Percentiles rank a stretch among this genome's conserved stretches.
Conservation (phyloP, 371 early-diverging fungal species). For the Chytridium lagenaria region DNA sequence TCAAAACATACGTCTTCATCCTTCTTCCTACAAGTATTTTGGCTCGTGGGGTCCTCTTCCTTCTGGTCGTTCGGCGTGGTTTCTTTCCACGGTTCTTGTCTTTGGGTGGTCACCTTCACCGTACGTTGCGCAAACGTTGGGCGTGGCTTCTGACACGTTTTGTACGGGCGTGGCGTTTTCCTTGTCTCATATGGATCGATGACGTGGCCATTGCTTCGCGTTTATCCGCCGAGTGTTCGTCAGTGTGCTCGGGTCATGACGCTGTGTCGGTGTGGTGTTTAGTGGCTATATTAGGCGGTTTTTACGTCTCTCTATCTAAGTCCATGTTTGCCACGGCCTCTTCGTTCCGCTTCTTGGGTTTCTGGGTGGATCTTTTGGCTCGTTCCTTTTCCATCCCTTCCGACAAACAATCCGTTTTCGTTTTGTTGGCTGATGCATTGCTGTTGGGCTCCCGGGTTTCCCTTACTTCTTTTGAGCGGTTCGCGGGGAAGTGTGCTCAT, state of each 20-base stretch:
- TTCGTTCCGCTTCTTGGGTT: background rate
- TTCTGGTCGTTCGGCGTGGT: background rate
- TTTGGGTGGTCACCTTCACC: background rate
- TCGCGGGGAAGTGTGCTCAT: slow-evolving; percentile 8
- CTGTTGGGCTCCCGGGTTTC: background rate
- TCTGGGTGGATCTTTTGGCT: background rate
- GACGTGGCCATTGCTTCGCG: background rate
- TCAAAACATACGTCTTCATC: background rate
- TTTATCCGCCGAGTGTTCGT: background rate
- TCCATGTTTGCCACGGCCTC: background rate
- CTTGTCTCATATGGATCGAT: background rate
- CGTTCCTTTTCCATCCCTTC: background rate
- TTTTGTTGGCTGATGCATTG: background rate
- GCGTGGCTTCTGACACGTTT: background rate
- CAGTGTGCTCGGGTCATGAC: background rate
- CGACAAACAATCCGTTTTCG: background rate
- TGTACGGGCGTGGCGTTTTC: background rate
- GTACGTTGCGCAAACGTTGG: background rate
- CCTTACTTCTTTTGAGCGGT: background rate
- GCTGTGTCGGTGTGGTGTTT: background rate
- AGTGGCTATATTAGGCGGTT: background rate
- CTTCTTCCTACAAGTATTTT: background rate
- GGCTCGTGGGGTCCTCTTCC: background rate
- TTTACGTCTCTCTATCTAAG: background rate
- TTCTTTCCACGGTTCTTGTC: background rate